Base-by-base conservation (phyloP, 2,329 filamentous ascomycete species). In the Canariomyces notabilis region DNA sequence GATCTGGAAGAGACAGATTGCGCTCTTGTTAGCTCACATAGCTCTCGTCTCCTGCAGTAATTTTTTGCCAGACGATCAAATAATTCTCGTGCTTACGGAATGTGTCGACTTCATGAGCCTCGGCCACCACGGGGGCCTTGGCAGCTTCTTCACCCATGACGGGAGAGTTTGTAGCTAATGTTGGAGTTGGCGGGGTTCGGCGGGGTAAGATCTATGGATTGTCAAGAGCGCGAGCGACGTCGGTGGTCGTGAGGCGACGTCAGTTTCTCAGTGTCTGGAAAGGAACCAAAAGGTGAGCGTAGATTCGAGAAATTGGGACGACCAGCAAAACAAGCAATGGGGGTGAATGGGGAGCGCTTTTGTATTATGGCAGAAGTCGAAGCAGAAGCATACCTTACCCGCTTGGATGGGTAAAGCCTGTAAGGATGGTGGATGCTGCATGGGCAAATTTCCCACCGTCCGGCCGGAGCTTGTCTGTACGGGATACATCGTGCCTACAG, bases 91-190 rank as follows among this genome's bases (percentile, higher is more conserved):
- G 57, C 79, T 75, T 69, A 83, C 80, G 78, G 62, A 73, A 88
- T 16, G 85, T 89, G 67, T 87, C 82, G 58, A 89, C 84, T 62
- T 82, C 70, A 67, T 89, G 85, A 61, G 85, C 84, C 74, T 89
- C 86, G 51, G 76, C 74, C 60, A 89, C 85, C 59, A 86, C 82
- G 38, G 76, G 77, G 57, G 59, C 62, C 64, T 72, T 76, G 60
- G 65, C 56, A 48, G 67, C 65, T 53, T 61, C 63, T 60, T 67
- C 68, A 60, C 69, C 69, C 75, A 79, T 78, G 50, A 52, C 55
- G 54, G 48, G 39, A 49, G 44, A 44, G 45, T 22, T 38, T n/a
- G 31, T n/a, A n/a, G n/a, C n/a, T n/a, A n/a, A n/a, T n/a, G n/a
- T n/a, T n/a, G 37, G 16, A 11, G 22, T 26, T 26, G 22, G 22